Evolutionary conservation across 1,284 basidiomycete genomes (phyloP).

Genomic region (Ustilago shanxiensis): DNA sequence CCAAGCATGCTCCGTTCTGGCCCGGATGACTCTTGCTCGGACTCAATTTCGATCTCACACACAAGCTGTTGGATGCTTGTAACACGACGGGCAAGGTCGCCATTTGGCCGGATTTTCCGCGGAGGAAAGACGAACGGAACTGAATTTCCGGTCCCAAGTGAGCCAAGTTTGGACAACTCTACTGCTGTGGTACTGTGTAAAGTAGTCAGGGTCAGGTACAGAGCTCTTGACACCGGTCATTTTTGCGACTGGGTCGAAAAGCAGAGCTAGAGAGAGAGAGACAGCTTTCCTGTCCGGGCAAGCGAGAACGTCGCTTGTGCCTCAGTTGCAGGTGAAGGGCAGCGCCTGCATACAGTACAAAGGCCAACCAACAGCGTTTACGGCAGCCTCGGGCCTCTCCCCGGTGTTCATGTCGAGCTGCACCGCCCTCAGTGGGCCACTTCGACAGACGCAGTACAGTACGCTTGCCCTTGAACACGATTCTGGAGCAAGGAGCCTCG

Average conservation of each 20-base stretch:
- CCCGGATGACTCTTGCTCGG: too few species aligned
- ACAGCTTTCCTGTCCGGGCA: too few species aligned
- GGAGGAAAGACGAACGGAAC: neutral
- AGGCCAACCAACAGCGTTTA: neutral
- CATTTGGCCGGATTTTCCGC: neutral
- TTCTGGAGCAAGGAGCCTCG: neutral
- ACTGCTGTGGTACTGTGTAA: too few species aligned
- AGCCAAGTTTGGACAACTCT: too few species aligned
- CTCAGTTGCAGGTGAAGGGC: neutral
- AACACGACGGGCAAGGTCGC: too few species aligned
- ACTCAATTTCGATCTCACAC: too few species aligned
- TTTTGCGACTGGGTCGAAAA: neutral
- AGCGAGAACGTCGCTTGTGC: neutral
- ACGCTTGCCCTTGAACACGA: neutral
- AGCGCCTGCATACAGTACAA: neutral
- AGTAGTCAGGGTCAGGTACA: constrained; percentile 1
- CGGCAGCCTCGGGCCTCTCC: neutral
- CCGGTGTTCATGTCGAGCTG: constrained; percentile 1
- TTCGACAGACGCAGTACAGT: neutral
- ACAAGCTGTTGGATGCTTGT: too few species aligned
- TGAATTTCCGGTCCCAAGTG: neutral
- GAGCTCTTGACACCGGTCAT: constrained; percentile 1
- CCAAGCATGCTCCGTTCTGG: neutral
- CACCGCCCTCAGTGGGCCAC: constrained; percentile 1
- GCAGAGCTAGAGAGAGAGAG: neutral